Base-by-base conservation (phyloP, 352 stramenopile species). In the Pythium oligandrum region DNA sequence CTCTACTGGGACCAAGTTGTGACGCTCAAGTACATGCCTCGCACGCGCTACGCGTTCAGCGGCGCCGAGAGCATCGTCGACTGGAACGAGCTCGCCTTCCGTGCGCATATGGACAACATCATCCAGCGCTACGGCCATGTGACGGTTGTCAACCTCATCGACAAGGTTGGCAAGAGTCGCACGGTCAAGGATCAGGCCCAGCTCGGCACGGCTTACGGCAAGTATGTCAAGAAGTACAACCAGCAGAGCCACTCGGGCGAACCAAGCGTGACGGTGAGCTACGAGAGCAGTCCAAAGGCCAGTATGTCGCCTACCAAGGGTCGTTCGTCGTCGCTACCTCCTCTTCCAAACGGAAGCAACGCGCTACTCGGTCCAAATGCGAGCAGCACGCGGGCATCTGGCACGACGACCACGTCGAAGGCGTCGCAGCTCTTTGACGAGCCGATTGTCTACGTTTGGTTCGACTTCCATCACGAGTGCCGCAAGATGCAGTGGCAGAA, bases 381-480 rank as follows among this genome's bases (percentile, higher is more conserved):
- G 9, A 12, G 38, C 7, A 12, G 9, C 12, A 12, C 47, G 8
- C 6, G 38, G 26, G 40, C n/a, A 40, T 32, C 48, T 12, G 26
- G n/a, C 38, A 12, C 38, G 38, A 53, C 54, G 12, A 12, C 48
- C 32, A 38, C 61, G 30, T 38, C 61, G 7, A 45, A 60, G 59
- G 50, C 70, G 8, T 74, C 71, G 32, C 66, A 72, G 62, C 59
- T 84, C 12, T 83, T 86, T 45, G 53, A 60, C 31, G 70, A 86
- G 56, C 75, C 75, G 3, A 74, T 86, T 34, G 71, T 85, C 51
- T 96, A 97, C 63, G 71, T 98, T 12, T 98, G 95, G 95, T 99
- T 97, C 73, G 96, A 99, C 63, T 98, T 99, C 72, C 96, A 99
- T 78, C 77, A 96, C 40, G 93, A 98, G 70, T 97, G 94, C 57